phyloP scores from a whole-genome alignment of 2,329 filamentous ascomycete genomes.

The Xenoacremonium recifei region DNA sequence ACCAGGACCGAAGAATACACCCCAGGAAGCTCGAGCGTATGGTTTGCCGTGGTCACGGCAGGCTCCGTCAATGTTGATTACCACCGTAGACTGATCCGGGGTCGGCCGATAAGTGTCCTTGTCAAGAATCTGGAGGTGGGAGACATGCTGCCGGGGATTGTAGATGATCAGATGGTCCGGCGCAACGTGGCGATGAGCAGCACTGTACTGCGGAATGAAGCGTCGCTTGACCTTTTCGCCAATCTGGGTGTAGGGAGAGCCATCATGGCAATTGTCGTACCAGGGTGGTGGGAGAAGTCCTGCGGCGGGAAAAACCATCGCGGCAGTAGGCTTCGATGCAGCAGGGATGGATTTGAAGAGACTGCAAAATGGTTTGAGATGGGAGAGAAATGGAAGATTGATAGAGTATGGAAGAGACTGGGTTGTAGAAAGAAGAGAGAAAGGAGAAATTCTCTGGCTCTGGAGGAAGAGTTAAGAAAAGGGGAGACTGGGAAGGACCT shows the following conservation, averaged over 20 bases:
- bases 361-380: not conserved
- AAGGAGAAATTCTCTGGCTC: no score
- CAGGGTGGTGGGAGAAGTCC: not conserved
- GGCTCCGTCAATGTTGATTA: constrained; percentile 23
- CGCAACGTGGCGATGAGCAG: not conserved
- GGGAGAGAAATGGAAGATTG: not conserved
- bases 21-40: constrained; percentile 19
- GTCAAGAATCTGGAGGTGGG: constrained; percentile 1
- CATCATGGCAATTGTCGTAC: not conserved
- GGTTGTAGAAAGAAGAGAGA: not conserved
- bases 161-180: constrained; percentile 3
- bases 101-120: not conserved
- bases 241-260: not conserved
- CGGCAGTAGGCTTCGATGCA: not conserved
- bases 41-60: constrained; percentile 20
- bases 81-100: constrained; percentile 7
- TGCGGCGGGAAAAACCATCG: not conserved
- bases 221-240: not conserved
- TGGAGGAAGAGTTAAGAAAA: no score
- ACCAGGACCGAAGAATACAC: constrained; percentile 22
- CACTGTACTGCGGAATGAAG: constrained; percentile 3
- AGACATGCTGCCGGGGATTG: not conserved
- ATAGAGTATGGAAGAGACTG: not conserved
- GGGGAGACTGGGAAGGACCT: no score
- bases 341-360: not conserved